These are phyloP conservation scores for Laburnicola sp. DNA, from an alignment of 2,329 filamentous ascomycete genomes.

Conservation along the genomic window DNA sequence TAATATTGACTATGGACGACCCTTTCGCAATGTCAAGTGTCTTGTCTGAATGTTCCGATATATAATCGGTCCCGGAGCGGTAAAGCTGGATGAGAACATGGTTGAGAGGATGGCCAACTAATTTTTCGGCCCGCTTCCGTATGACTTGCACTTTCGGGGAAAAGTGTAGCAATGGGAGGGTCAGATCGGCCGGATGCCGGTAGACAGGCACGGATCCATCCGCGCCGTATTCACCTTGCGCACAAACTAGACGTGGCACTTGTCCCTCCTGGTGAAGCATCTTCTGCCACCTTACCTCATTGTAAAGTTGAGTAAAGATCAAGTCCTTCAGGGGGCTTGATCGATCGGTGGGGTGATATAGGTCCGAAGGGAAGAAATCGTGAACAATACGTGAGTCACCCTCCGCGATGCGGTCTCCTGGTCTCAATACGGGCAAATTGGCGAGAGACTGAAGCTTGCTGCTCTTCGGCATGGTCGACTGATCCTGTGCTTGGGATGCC, in stretches of 20 bases:
- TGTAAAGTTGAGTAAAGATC: constrained; percentile 70
- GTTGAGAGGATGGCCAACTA: constrained; percentile 79
- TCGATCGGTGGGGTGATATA: constrained; percentile 29
- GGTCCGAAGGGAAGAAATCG: constrained; percentile 62
- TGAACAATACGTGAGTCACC: constrained; percentile 77
- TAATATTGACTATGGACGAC: constrained; percentile 89
- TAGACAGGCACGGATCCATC: constrained; percentile 87
- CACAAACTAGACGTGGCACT: constrained; percentile 87
- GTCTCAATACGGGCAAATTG: constrained; percentile 47
- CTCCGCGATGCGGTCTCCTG: constrained; percentile 67
- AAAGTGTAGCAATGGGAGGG: constrained; percentile 75
- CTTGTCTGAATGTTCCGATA: constrained; percentile 96
- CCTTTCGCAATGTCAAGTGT: constrained; percentile 83
- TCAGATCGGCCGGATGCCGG: constrained; percentile 88
- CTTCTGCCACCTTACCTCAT: constrained; percentile 82
- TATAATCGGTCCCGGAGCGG: constrained; percentile 84
- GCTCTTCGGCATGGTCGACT: constrained; percentile 18
- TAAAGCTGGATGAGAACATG: constrained; percentile 94
- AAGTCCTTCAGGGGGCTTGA: constrained; percentile 54
- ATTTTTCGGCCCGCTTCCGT: constrained; percentile 67
- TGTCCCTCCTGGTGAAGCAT: constrained; percentile 93
- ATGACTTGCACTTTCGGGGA: constrained; percentile 72
- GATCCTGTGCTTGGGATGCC: background rate
- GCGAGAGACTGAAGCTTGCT: constrained; percentile 45
- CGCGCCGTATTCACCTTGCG: constrained; percentile 71